Evolutionary conservation across 176 grass and related monocot species (phyloP).

Genomic region (Phoenix dactylifera): DNA sequence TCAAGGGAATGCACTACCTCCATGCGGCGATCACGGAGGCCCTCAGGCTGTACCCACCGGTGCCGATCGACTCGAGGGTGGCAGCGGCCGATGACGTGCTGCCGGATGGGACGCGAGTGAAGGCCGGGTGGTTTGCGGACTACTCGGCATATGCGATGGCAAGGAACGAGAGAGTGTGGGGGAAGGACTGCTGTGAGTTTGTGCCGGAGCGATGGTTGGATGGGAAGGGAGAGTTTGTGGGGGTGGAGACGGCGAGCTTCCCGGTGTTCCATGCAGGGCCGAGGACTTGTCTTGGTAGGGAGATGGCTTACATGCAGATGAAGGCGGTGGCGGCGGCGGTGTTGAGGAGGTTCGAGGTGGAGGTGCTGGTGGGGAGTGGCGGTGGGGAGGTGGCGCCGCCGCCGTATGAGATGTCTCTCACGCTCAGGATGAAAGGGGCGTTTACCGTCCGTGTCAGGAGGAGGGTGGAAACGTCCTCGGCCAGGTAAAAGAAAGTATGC

Average conservation of each 20-base stretch:
- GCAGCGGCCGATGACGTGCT: constrained; percentile 38
- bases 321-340: constrained; percentile 43
- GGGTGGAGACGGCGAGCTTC: constrained; percentile 33
- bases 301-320: constrained; percentile 78
- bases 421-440: constrained; percentile 41
- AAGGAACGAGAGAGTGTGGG: constrained; percentile 45
- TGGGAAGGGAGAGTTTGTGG: constrained; percentile 25
- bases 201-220: constrained; percentile 50
- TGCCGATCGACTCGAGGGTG: constrained; percentile 44
- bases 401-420: constrained; percentile 35
- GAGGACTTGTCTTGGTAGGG: constrained; percentile 49
- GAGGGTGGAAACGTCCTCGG: neutral
- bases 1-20: constrained; percentile 49
- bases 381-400: constrained; percentile 23
- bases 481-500: no score
- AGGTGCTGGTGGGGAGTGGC: constrained; percentile 1
- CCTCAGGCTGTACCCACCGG: constrained; percentile 68
- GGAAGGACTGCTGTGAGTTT: constrained; percentile 27
- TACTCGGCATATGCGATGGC: constrained; percentile 64
- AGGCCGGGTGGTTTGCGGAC: constrained; percentile 43
- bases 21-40: constrained; percentile 56
- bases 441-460: constrained; percentile 37
- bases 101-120: constrained; percentile 58
- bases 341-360: constrained; percentile 32
- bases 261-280: constrained; percentile 48